Base-by-base conservation (phyloP, 768 basidiomycete genomes). In the Lyophyllum decastes region DNA sequence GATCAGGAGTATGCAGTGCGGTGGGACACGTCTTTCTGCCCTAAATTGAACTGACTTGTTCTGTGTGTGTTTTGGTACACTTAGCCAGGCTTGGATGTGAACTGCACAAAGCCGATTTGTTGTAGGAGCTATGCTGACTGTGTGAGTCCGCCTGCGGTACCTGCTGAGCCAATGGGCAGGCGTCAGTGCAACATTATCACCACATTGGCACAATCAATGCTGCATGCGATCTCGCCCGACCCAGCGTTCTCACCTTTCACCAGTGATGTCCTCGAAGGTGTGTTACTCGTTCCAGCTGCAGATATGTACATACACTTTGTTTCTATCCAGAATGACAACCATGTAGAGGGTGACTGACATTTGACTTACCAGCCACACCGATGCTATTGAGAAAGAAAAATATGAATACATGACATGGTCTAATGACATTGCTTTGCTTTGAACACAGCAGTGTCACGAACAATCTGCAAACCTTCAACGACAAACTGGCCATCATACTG, bases 261-360 rank as follows among this genome's bases (percentile, higher is more conserved):
- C 2, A 86, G 86, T 6, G 86, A 87, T 64, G 81, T 86, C 6
- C 77, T 86, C 4, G 85, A 86, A 70, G 81, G 84, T 83, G 49
- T 50, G 68, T 25, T 52, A 6, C n/a, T 17, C 30, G 16, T 38
- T 17, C 35, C 10, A 17, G 12, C 14, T 12, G 12, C 21, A 38
- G 17, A 44, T 8, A 10, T 64, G 76, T 69, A 67, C 66, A 79
- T 82, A 45, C 65, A 75, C 64, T 14, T 19, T 41, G 5, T 21
- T 10, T 25, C n/a, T n/a, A n/a, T n/a, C n/a, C n/a, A n/a, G n/a
- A n/a, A n/a, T n/a, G n/a, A n/a, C n/a, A n/a, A n/a, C n/a, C n/a
- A n/a, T n/a, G n/a, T n/a, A n/a, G n/a, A n/a, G n/a, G n/a, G n/a
- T n/a, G n/a, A n/a, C n/a, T n/a, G n/a, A n/a, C n/a, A n/a, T n/a